Evolutionary conservation across 75 land plant genomes (phyloP).

Genomic region (Chamaecyparis obtusa): DNA sequence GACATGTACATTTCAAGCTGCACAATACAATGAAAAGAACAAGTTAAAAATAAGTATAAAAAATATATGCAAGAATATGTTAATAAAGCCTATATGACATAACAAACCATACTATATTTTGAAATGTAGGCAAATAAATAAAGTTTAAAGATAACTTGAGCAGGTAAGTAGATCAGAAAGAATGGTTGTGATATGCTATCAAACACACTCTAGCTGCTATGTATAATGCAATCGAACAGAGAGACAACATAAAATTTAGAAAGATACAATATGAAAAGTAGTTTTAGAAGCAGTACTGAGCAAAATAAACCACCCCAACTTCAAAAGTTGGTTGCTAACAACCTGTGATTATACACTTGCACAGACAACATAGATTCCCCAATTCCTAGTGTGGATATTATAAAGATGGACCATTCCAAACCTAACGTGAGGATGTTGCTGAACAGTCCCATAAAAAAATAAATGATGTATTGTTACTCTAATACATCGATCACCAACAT

Average conservation of each 20-base stretch:
- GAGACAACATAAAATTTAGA: background rate
- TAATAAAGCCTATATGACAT: background rate
- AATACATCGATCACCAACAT: slow-evolving; percentile 74
- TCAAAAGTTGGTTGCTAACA: background rate
- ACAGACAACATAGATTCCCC: slow-evolving; percentile 97
- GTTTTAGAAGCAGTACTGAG: background rate
- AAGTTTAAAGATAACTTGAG: background rate
- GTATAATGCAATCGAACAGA: background rate
- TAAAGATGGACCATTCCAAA: slow-evolving; percentile 94
- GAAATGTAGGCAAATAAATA: background rate
- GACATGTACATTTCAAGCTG: slow-evolving; percentile 53
- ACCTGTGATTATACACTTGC: slow-evolving; percentile 99
- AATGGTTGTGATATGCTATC: background rate
- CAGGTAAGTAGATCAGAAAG: background rate
- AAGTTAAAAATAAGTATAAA: background rate
- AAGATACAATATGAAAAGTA: background rate
- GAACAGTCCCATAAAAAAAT: slow-evolving; percentile 93
- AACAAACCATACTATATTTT: background rate
- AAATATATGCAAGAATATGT: background rate
- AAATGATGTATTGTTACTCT: slow-evolving; percentile 95
- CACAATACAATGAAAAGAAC: slow-evolving; percentile 10
- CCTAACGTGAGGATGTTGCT: slow-evolving; percentile 95
- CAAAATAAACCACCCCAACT: background rate
- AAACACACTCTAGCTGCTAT: background rate
- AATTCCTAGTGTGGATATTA: slow-evolving; percentile 92